These are phyloP conservation scores for Boletales sp. DNA, from an alignment of 768 basidiomycete species.

Conservation along the genomic window DNA sequence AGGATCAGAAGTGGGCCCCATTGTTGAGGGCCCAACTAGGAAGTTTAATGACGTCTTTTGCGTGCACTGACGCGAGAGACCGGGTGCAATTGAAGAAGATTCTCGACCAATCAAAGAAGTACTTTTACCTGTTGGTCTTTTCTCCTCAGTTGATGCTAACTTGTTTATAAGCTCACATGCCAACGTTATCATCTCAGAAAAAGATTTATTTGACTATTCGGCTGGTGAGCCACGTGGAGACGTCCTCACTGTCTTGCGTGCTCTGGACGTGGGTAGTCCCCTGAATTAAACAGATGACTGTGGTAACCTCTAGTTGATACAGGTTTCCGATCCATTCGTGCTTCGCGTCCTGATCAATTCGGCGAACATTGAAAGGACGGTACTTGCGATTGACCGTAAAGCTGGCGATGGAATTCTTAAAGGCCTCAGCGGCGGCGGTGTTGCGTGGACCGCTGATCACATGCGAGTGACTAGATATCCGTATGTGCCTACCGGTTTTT, in stretches of 20 bases:
- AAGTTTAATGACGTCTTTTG: conserved; percentile 60
- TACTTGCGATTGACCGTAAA: conserved; percentile 61
- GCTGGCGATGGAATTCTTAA: conserved; percentile 57
- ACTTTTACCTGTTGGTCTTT: conserved; percentile 26
- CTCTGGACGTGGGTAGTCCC: conserved; percentile 58
- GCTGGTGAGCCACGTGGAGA: conserved; percentile 62
- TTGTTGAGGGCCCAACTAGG: conserved; percentile 65
- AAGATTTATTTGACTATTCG: conserved; percentile 79
- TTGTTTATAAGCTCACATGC: conserved; percentile 38
- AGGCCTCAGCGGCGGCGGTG: conserved; percentile 44
- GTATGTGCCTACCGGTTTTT: conserved; percentile 38
- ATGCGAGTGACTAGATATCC: conserved; percentile 62
- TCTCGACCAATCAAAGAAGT: conserved; percentile 61
- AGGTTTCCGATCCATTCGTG: conserved; percentile 76
- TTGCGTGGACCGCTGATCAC: conserved; percentile 59
- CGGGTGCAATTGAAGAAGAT: conserved; percentile 52
- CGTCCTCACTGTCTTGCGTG: conserved; percentile 74
- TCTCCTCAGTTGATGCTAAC: conserved; percentile 7
- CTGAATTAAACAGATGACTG: neutral
- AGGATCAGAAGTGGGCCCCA: conserved; percentile 61
- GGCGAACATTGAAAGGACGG: conserved; percentile 62
- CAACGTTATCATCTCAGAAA: conserved; percentile 60
- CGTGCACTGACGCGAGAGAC: conserved; percentile 70
- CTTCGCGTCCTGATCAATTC: conserved; percentile 79
- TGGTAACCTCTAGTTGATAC: neutral